phyloP scores from a whole-genome alignment of 805 yeast species.

The Cyberlindnera mississippiensis region DNA sequence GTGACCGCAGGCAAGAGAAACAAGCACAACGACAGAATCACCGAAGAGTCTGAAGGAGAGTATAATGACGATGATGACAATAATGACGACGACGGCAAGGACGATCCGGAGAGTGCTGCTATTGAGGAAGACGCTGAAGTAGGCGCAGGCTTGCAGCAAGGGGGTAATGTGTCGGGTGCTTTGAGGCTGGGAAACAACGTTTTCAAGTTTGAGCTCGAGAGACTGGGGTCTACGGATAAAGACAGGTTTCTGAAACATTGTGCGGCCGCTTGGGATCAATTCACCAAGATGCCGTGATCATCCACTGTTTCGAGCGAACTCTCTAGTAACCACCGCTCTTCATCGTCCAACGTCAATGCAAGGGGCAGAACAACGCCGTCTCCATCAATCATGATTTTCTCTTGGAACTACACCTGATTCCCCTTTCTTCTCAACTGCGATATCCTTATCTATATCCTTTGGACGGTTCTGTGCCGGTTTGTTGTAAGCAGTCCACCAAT shows the following conservation, averaged over 20 bases:
- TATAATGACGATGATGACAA: slow-evolving; percentile 15
- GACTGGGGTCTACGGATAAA: slow-evolving; percentile 19
- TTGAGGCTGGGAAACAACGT: slow-evolving; percentile 20
- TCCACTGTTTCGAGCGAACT: not conserved
- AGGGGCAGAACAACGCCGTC: too few relatives aligned
- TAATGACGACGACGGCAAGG: slow-evolving; percentile 22
- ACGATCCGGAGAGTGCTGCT: slow-evolving; percentile 33
- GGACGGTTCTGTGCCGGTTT: too few relatives aligned
- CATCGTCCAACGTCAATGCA: too few relatives aligned
- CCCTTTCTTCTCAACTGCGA: too few relatives aligned
- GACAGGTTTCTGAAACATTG: slow-evolving; percentile 32
- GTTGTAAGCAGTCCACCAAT: slow-evolving; percentile 48
- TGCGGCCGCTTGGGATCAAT: slow-evolving; percentile 35
- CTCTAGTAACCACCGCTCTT: too few relatives aligned
- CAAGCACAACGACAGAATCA: slow-evolving; percentile 9
- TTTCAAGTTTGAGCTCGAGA: slow-evolving; percentile 24
- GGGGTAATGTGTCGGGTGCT: slow-evolving; percentile 15
- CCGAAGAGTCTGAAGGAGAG: slow-evolving; percentile 16
- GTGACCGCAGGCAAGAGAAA: slow-evolving; percentile 1
- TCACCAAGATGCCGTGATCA: slow-evolving; percentile 7
- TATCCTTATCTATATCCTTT: too few relatives aligned
- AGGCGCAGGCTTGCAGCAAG: slow-evolving; percentile 14
- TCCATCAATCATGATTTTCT: too few relatives aligned
- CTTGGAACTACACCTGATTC: too few relatives aligned
- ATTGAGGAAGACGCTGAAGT: slow-evolving; percentile 33